These are phyloP conservation scores for Eutypa lata DNA, from an alignment of 2,329 filamentous ascomycete genomes.

Conservation along the genomic window DNA sequence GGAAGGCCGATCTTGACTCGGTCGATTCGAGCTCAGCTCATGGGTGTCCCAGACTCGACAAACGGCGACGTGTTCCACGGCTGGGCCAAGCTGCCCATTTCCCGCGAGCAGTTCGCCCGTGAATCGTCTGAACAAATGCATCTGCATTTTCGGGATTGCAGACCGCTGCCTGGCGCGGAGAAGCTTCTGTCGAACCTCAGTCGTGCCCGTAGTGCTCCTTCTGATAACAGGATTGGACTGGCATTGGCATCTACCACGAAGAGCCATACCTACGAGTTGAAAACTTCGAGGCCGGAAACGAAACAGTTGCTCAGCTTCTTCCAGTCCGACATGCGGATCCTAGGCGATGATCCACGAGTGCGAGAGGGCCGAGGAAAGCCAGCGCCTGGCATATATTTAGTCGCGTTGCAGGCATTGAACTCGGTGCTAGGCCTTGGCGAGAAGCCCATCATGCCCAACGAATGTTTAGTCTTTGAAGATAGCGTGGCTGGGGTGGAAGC, in stretches of 20 bases:
- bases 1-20: slow-evolving; percentile 59
- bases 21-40: slow-evolving; percentile 66
- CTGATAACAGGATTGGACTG: slow-evolving; percentile 43
- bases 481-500: slow-evolving; percentile 69
- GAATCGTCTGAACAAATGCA: slow-evolving; percentile 52
- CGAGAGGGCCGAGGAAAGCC: slow-evolving; percentile 64
- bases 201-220: slow-evolving; percentile 17
- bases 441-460: slow-evolving; percentile 52
- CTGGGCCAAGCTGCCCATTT: slow-evolving; percentile 69
- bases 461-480: slow-evolving; percentile 75
- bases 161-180: slow-evolving; percentile 61
- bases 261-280: slow-evolving; percentile 57
- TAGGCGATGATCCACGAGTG: slow-evolving; percentile 66
- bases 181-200: slow-evolving; percentile 48
- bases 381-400: slow-evolving; percentile 68
- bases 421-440: slow-evolving; percentile 45
- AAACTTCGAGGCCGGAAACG: slow-evolving; percentile 41
- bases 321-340: slow-evolving; percentile 49
- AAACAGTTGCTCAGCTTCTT: slow-evolving; percentile 38
- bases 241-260: slow-evolving; percentile 64
- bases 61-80: slow-evolving; percentile 37
- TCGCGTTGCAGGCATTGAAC: slow-evolving; percentile 66
- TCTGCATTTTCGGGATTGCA: slow-evolving; percentile 55
- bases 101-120: slow-evolving; percentile 53
- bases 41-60: slow-evolving; percentile 55